Evolutionary conservation across 2,329 filamentous ascomycete genomes (phyloP), one percentile per base, ranked within the genome.

Genomic region (Pestalotiopsis sp.): DNA sequence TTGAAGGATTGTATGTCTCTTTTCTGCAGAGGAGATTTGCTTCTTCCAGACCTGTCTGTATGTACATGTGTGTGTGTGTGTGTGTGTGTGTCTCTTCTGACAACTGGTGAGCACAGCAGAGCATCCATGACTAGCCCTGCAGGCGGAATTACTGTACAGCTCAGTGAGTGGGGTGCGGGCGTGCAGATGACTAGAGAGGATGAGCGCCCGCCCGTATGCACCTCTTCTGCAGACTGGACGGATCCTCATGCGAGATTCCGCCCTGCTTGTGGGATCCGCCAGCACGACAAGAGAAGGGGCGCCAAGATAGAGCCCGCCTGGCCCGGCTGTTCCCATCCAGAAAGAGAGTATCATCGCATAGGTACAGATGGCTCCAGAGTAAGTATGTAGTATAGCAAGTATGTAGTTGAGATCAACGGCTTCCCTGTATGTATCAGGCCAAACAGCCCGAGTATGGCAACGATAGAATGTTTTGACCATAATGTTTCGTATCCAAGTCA

Each of bases 181-280:
- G 17, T 52, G 52, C 70, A 73, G 69, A 68, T 70, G 65, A 66
- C 69, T 69, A 73, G 68, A 64, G 69, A 70, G 70, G n/a, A n/a
- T 36, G 45, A 52, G 17, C 45, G 45, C 45, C 41, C 69, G 73
- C 72, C 72, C 71, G 70, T 74, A 69, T 70, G 71, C 72, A 66
- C 68, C 64, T 68, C 72, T 69, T 73, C 68, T 76, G 75, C 73
- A 75, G 72, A 68, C 74, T 71, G 73, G 74, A 73, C 72, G 73
- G 76, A 77, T 74, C 73, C 72, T 72, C 73, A 78, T 78, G 77
- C 75, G 74, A 76, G 77, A 77, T 78, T 76, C 76, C 75, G 76
- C 73, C 73, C 68, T 67, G 36, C 63, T 63, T 65, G 31, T 66
- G 39, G 64, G 49, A 69, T 41, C 49, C 63, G 64, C 20, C 59